Percentiles rank a stretch among this genome's conserved stretches.
These are phyloP conservation scores for Prunus davidiana DNA, from an alignment of 306 rosid species.

Conservation along the genomic window DNA sequence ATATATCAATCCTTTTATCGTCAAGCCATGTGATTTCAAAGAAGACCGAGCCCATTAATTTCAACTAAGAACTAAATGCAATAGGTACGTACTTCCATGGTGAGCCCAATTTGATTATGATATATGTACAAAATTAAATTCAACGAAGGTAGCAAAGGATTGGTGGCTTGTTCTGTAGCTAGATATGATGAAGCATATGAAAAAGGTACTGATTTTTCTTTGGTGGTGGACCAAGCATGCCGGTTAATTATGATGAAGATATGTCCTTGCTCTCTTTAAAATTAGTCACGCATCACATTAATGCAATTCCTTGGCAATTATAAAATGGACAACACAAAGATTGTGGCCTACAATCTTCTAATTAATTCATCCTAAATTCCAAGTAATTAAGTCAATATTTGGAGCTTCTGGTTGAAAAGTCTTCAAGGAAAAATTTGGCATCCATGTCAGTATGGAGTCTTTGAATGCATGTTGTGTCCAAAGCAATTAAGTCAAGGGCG, in stretches of 20 bases:
- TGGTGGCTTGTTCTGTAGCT: background rate
- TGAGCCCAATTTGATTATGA: background rate
- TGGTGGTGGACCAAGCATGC: background rate
- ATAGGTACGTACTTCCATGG: too few species aligned
- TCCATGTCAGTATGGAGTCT: background rate
- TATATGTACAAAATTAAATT: too few species aligned
- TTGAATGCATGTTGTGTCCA: too few species aligned
- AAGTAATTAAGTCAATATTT: background rate
- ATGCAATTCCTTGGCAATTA: background rate
- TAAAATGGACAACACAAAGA: background rate
- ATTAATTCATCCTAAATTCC: background rate
- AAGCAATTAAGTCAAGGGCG: too few species aligned
- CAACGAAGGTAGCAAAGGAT: background rate
- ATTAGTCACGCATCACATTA: background rate
- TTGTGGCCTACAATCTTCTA: background rate
- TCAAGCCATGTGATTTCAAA: too few species aligned
- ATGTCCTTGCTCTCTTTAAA: background rate
- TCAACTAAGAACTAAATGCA: too few species aligned
- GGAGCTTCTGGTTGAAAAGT: background rate
- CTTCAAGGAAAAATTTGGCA: background rate
- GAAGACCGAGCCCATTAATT: too few species aligned
- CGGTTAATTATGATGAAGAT: too few species aligned
- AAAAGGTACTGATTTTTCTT: too few species aligned
- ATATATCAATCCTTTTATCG: too few species aligned
- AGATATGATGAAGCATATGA: background rate